A percentile compares a stretch with the other conserved stretches of the same genome.
These are phyloP conservation scores for Saccharum hybrid DNA, from an alignment of 202 grass and related monocot species.

Conservation along the genomic window DNA sequence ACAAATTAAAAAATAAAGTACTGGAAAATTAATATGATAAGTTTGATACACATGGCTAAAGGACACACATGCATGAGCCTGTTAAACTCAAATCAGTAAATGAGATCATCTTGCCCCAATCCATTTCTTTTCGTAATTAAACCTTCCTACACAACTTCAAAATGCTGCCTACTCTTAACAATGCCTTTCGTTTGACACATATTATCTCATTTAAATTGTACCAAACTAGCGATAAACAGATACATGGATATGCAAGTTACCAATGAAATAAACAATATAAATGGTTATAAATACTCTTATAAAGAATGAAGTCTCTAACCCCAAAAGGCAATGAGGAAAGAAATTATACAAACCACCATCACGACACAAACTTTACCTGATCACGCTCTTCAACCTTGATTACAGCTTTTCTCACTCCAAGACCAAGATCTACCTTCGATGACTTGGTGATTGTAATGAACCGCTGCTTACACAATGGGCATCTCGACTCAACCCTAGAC, in stretches of 20 bases:
- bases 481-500: slow-evolving; percentile 93
- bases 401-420: slow-evolving; percentile 61
- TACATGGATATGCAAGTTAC: slow-evolving; percentile 19
- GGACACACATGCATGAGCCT: neutral
- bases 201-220: slow-evolving; percentile 4
- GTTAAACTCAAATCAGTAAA: neutral
- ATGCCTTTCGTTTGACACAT: slow-evolving; percentile 18
- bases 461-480: slow-evolving; percentile 86
- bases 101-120: neutral
- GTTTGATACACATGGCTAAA: neutral
- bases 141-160: neutral
- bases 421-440: slow-evolving; percentile 65
- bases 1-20: neutral
- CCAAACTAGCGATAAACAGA: neutral
- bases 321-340: slow-evolving; percentile 19
- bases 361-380: slow-evolving; percentile 62
- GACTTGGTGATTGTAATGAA: slow-evolving; percentile 91
- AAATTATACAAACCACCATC: slow-evolving; percentile 7
- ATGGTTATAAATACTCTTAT: neutral
- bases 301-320: slow-evolving; percentile 17
- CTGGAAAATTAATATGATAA: slow-evolving; percentile 26
- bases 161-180: neutral
- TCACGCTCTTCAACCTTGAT: slow-evolving; percentile 85
- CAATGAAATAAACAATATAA: slow-evolving; percentile 1
- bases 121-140: neutral